Conservation (phyloP, 495 filamentous ascomycete species). For the Penicillium argentinense region DNA sequence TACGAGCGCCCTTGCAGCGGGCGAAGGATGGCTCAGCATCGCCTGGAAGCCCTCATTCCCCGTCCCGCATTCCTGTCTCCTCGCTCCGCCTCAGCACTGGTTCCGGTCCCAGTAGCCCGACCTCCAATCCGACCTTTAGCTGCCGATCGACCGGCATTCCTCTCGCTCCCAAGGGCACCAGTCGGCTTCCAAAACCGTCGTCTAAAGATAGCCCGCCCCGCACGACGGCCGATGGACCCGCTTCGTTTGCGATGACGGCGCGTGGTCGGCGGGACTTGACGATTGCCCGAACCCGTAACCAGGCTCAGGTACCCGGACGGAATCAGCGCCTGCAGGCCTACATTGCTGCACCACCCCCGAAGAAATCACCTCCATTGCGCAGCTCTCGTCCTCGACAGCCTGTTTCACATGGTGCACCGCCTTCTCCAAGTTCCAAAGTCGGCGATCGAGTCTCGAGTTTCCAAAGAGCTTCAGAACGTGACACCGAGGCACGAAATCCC, state of each 20-base stretch:
- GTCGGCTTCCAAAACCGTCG: conserved; percentile 46
- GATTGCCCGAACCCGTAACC: conserved; percentile 35
- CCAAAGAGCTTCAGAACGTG: conserved; percentile 34
- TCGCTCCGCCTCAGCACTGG: conserved; percentile 47
- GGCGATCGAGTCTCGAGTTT: conserved; percentile 47
- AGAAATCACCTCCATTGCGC: conserved; percentile 72
- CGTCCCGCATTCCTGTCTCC: conserved; percentile 59
- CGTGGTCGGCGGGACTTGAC: conserved; percentile 34
- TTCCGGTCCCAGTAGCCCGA: conserved; percentile 46
- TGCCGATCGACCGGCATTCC: conserved; percentile 29
- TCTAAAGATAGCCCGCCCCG: conserved; percentile 33
- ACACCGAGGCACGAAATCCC: conserved; percentile 28
- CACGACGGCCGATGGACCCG: conserved; percentile 28
- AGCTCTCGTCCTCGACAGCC: conserved; percentile 81
- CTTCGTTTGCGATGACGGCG: conserved; percentile 35
- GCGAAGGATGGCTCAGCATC: conserved; percentile 26
- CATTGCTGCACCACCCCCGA: conserved; percentile 60
- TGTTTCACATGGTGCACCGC: conserved; percentile 69
- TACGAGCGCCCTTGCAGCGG: conserved; percentile 35
- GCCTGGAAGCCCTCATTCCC: conserved; percentile 46
- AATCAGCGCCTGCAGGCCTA: conserved; percentile 61
- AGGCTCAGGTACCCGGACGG: conserved; percentile 35
- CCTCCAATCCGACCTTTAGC: conserved; percentile 47
- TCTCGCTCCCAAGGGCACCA: conserved; percentile 45
- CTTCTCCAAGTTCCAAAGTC: conserved; percentile 62